Base-by-base conservation (phyloP, 768 basidiomycete genomes). In the Candolleomyces eurysporus region DNA sequence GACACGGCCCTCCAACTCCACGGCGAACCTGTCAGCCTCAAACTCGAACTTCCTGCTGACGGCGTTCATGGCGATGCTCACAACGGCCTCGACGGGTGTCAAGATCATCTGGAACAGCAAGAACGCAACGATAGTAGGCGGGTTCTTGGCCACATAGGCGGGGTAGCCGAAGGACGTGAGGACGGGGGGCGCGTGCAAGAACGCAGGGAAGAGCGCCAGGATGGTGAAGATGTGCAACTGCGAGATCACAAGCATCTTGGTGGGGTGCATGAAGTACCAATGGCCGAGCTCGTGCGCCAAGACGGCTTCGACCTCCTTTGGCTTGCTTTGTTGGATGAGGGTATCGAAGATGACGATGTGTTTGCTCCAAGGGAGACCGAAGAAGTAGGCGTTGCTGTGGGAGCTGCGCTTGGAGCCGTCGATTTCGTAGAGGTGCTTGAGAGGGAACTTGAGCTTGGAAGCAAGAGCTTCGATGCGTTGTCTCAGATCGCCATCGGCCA, bases 351-450 rank as follows among this genome's bases (percentile, higher is more conserved):
- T 91, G 72, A 98, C 94, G 65, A 96, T 93, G 75, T 95, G 93
- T 67, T 95, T 95, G 77, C 88, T 91, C 90, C 94, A 96, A 1
- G 96, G 96, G 13, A 98, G 83, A 61, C 96, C 96, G 65, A 94
- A 98, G 81, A 98, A 98, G 78, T 97, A 98, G n/a, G 96, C 96
- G 66, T 98, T 98, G 66, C 89, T 91, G 76, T 99, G 96, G 2
- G 92, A 90, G 74, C 90, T 93, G 52, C 96, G 87, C 78, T 97
- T 97, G 40, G 91, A 94, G 31, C 97, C 97, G 70, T 98, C 96
- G 66, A 98, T 98, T 72, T 97, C 94, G 72, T 96, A 98, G 57
- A 99, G 73, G 73, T 96, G 90, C 69, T 90, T 97, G 60, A 98
- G 78, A 0, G 97, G 96, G 84, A 98, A 99, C 61, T 89, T 86